Conservation (phyloP, 129 eudicot genomes). For the Escallonia rubra region DNA sequence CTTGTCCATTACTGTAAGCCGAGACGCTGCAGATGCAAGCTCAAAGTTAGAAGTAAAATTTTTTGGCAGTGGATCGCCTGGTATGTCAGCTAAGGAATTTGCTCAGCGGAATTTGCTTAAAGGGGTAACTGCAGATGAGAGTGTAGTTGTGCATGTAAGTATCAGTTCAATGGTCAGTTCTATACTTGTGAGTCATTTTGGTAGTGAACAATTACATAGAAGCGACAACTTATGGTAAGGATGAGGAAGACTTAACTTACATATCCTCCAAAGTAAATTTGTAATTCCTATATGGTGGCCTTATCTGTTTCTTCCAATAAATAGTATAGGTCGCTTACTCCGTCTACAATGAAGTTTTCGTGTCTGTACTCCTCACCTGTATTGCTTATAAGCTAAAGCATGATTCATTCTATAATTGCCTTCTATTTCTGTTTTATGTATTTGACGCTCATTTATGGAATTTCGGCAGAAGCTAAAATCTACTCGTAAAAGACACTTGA, state of each 20-base stretch:
- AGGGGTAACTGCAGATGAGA: conserved; percentile 96
- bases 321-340: background rate
- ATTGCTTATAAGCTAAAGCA: background rate
- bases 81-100: conserved; percentile 51
- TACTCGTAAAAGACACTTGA: no score
- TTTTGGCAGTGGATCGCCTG: conserved; percentile 33
- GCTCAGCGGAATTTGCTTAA: conserved; percentile 63
- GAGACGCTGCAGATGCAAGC: conserved; percentile 79
- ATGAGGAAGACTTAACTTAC: background rate
- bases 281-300: background rate
- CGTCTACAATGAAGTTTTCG: background rate
- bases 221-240: no score
- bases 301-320: background rate
- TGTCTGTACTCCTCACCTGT: background rate
- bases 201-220: no score
- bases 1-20: conserved; percentile 63
- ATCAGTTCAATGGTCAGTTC: background rate
- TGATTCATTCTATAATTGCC: background rate
- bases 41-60: conserved; percentile 45
- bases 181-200: no score
- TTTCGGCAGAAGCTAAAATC: no score
- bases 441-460: no score
- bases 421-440: background rate
- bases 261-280: background rate
- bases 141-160: conserved; percentile 91